Base-by-base conservation (phyloP, 352 stramenopile species). In the Phytophthora sp. region DNA sequence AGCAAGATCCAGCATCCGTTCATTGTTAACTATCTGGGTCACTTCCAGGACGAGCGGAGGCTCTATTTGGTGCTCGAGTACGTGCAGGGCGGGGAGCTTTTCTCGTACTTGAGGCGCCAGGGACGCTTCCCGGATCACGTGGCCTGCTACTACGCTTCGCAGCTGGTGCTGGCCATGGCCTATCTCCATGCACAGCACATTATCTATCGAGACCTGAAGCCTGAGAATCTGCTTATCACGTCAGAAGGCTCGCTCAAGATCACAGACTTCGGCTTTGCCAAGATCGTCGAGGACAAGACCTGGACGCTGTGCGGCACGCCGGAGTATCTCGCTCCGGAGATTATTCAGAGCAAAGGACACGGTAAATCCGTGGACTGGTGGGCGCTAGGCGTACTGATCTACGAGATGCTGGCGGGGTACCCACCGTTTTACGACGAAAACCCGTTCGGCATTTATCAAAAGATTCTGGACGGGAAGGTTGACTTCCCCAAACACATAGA, bases 251-350 rank as follows among this genome's bases (percentile, higher is more conserved):
- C 90, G n/a, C 84, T 98, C 41, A 98, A 98, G 67, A 87, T 98
- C 60, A 93, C 86, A 1, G 94, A 98, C 56, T 98, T 98, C 73
- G 92, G 94, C 5, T 98, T 98, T 72, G 94, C 94, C 20, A 98
- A 98, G 70, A 91, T 97, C 49, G 80, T 96, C 21, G 74, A 87
- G 53, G 84, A 96, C 47, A 84, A 89, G 42, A 98, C 93, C 41
- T 98, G 86, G 81, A 98, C 93, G 35, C 69, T 98, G 15, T 98
- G 94, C 63, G 94, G 94, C 15, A 98, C 94, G 5, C 94, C 93
- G 12, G 93, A 98, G 65, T 98, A 98, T 72, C 65, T 98, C 8
- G 92, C 94, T 1, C 93, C 94, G 8, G 94, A 98, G 73, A 97
- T 98, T 69, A 96, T 98, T 57, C 77, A 94, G 66, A 94, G 84